Base-by-base conservation (phyloP, 2,329 filamentous ascomycete genomes). In the Aspergillus pseudonomiae region DNA sequence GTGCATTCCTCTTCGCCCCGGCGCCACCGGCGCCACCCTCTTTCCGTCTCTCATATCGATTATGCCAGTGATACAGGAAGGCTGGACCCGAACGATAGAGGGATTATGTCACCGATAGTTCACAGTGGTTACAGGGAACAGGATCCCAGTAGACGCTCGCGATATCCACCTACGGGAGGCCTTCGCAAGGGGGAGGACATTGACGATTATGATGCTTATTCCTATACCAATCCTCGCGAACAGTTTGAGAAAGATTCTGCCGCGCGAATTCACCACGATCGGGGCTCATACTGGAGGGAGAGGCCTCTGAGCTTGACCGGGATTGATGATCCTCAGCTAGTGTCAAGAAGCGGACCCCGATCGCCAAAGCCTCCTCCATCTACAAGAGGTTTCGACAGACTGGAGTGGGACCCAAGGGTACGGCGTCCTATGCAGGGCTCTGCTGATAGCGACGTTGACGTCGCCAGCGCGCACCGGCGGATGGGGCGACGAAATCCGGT, bases 231-330 rank as follows among this genome's bases (percentile, higher is more conserved):
- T 7, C 76, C 80, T 2, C 76, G 77, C 43, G 81, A 83, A 60
- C 80, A 82, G 60, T 81, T 82, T 63, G 77, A 82, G 32, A 75
- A 79, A 48, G 81, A 83, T 57, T 79, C 76, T n/a, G 74, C 75
- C 12, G 76, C 76, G 28, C 71, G 75, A 43, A 63, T 78, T 48
- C 78, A 74, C 61, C 71, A 73, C 55, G 71, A 70, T 28, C 65
- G 72, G 14, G 66, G 65, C 19, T 64, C 65, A 36, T 66, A 67
- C 32, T 71, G 73, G 6, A 67, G 68, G 32, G 72, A 75, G 36
- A 72, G 79, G 30, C 80, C 79, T 19, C 59, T 78, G 53, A 82
- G 80, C 63, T 69, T 80, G 71, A 77, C 75, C 11, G 74, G 75
- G 4, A 67, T 77, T 32, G 79, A 81, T 24, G 74, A 74, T 58